Evolutionary conservation across 345 rosid genomes (phyloP), one percentile per base, ranked within the genome.

Genomic region (Theobroma cacao): DNA sequence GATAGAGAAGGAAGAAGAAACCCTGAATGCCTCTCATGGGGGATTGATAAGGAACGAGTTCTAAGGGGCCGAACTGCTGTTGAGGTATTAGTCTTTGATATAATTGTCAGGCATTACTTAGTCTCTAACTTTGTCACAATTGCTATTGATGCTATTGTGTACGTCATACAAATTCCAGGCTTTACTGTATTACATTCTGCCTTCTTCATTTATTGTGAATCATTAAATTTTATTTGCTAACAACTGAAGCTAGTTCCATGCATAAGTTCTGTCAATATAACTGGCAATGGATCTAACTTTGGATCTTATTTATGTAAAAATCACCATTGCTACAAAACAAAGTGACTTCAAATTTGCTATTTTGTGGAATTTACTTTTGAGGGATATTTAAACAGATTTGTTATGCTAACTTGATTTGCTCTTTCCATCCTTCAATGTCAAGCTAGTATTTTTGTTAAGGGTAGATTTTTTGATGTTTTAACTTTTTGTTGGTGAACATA

Each of bases 11-110:
- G 98, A 77, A 94, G 99, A 82, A 90, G 90, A 74, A 94, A 97
- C 81, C 91, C 95, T 24, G 99, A 97, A 85, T 97, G 98, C 80
- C 99, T 97, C 58, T 90, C 99, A 45, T 96, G 98, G 98, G 99
- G 98, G 72, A 84, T 94, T 75, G 98, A 97, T 84, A 94, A 87
- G 87, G 99, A 97, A 80, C 91, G 99, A 64, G 91, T 90, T 65
- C 84, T 97, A 84, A 90, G 88, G 84, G 98, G 98, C 69, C 88
- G 98, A 59, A 97, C 98, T 88, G 99, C 98, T 67, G 67, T 91
- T 38, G 99, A 97, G 98, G 98, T 94, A 94, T 78, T 41, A 28
- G 28, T 67, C 30, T 69, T 34, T 74, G 63, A 53, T 73, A 38
- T 48, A 2, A 26, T 31, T 79, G 60, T 78, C 56, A 65, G 68